Percentiles rank a stretch among this genome's conserved stretches.
Evolutionary conservation across 495 filamentous ascomycete species (phyloP).

Genomic region (Aspergillus heteromorphus): DNA sequence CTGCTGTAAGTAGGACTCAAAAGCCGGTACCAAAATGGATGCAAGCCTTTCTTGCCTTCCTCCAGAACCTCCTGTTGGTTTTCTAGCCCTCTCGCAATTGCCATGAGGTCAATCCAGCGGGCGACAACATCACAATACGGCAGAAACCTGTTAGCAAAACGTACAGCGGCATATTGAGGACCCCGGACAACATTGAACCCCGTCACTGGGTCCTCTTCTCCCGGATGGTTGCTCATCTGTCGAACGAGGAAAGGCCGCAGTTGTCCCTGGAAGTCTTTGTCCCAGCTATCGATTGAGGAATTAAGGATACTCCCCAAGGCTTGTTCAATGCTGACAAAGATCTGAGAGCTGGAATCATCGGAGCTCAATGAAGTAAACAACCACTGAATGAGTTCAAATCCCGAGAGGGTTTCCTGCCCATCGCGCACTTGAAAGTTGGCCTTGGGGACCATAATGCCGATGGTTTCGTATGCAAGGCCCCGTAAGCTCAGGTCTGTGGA

Average conservation of each 20-base stretch:
- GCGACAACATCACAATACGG: constrained; percentile 71
- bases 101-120: constrained; percentile 83
- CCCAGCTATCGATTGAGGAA: constrained; percentile 45
- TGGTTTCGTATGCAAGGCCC: constrained; percentile 73
- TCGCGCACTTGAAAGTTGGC: constrained; percentile 31
- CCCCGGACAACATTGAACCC: constrained; percentile 50
- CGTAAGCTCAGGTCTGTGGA: constrained; percentile 60
- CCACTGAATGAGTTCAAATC: constrained; percentile 64
- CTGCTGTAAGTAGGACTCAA: constrained; percentile 47
- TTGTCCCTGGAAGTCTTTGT: constrained; percentile 40
- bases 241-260: constrained; percentile 57
- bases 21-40: constrained; percentile 72
- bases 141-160: constrained; percentile 87
- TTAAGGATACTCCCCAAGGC: constrained; percentile 72
- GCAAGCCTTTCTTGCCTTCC: constrained; percentile 83
- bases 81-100: constrained; percentile 53
- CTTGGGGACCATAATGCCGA: constrained; percentile 68
- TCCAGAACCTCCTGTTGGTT: constrained; percentile 79
- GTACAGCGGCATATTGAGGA: constrained; percentile 74
- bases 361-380: constrained; percentile 76
- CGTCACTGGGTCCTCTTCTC: constrained; percentile 36
- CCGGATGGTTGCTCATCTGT: constrained; percentile 57
- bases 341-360: constrained; percentile 66
- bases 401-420: constrained; percentile 36
- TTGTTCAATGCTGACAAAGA: constrained; percentile 84